Conservation (phyloP, 2,329 filamentous ascomycete species). For the Beauveria brongniartii region DNA sequence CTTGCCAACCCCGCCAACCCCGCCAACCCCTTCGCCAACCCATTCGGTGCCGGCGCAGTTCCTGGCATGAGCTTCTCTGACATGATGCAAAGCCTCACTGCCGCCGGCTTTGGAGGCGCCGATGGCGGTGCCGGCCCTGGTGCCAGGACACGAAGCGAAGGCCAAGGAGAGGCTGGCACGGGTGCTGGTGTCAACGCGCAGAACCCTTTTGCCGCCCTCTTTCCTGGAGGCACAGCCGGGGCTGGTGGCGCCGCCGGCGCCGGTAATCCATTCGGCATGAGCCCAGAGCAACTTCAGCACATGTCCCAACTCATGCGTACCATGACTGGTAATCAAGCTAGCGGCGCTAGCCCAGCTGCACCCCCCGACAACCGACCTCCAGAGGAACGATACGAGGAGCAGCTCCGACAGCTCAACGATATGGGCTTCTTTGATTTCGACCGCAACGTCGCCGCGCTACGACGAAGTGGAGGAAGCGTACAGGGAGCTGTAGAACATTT, state of each 20-base stretch:
- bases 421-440: slow-evolving; percentile 99
- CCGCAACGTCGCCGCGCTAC: slow-evolving; percentile 77
- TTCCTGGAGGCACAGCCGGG: slow-evolving; percentile 30
- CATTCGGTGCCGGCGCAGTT: slow-evolving; percentile 19
- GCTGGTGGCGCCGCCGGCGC: slow-evolving; percentile 30
- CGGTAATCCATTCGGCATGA: slow-evolving; percentile 37
- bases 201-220: slow-evolving; percentile 64
- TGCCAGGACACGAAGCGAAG: too few relatives aligned
- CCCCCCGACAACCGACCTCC: slow-evolving; percentile 79
- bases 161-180: neutral
- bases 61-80: slow-evolving; percentile 15
- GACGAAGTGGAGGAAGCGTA: slow-evolving; percentile 85
- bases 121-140: slow-evolving; percentile 10
- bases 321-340: slow-evolving; percentile 15
- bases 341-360: slow-evolving; percentile 34
- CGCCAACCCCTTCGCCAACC: slow-evolving; percentile 37
- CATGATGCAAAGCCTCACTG: slow-evolving; percentile 19
- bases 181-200: slow-evolving; percentile 16
- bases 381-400: slow-evolving; percentile 85
- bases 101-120: slow-evolving; percentile 23
- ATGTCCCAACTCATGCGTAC: slow-evolving; percentile 43
- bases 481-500: slow-evolving; percentile 83
- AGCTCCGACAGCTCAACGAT: slow-evolving; percentile 88
- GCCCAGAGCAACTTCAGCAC: slow-evolving; percentile 48
- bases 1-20: slow-evolving; percentile 28